phyloP scores from a whole-genome alignment of 1,139 yeast genomes.

The Hemisphaericaspora xylanilytica region DNA sequence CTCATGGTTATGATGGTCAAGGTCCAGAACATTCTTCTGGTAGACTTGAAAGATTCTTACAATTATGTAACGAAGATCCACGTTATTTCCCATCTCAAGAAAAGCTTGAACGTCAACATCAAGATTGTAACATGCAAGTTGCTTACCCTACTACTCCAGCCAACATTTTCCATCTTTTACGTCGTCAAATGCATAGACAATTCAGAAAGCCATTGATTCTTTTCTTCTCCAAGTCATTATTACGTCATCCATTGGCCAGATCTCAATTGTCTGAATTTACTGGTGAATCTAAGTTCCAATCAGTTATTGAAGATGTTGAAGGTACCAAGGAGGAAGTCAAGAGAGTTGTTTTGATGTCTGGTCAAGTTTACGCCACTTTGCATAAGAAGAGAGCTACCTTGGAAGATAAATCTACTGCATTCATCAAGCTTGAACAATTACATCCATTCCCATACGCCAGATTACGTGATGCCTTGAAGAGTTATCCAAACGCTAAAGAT shows the following conservation, averaged over 20 bases:
- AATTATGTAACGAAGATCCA: slow-evolving; percentile 93
- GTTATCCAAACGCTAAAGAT: slow-evolving; percentile 82
- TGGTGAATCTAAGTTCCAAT: slow-evolving; percentile 88
- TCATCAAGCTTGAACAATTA: slow-evolving; percentile 87
- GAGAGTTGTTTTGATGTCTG: slow-evolving; percentile 80
- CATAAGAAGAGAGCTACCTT: slow-evolving; percentile 81
- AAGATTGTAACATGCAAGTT: slow-evolving; percentile 96
- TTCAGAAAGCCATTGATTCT: slow-evolving; percentile 93
- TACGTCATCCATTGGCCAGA: slow-evolving; percentile 98
- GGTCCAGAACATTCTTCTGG: slow-evolving; percentile 99
- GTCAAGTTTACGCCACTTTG: slow-evolving; percentile 93
- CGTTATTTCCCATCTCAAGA: slow-evolving; percentile 88
- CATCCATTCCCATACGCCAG: slow-evolving; percentile 99
- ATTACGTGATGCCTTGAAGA: slow-evolving; percentile 76
- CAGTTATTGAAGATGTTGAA: slow-evolving; percentile 91
- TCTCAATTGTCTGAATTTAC: slow-evolving; percentile 81
- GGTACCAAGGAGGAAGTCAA: slow-evolving; percentile 80
- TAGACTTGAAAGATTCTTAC: slow-evolving; percentile 95
- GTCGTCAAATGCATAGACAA: slow-evolving; percentile 99
- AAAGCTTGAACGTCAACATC: slow-evolving; percentile 94
- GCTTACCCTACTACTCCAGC: slow-evolving; percentile 99
- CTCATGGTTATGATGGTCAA: slow-evolving; percentile 99
- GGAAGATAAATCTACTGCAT: slow-evolving; percentile 79
- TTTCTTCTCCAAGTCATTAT: slow-evolving; percentile 88
- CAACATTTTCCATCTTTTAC: slow-evolving; percentile 90